Base-by-base conservation (phyloP, 73 alveolate species). In the Symbiodinium pilosum region DNA sequence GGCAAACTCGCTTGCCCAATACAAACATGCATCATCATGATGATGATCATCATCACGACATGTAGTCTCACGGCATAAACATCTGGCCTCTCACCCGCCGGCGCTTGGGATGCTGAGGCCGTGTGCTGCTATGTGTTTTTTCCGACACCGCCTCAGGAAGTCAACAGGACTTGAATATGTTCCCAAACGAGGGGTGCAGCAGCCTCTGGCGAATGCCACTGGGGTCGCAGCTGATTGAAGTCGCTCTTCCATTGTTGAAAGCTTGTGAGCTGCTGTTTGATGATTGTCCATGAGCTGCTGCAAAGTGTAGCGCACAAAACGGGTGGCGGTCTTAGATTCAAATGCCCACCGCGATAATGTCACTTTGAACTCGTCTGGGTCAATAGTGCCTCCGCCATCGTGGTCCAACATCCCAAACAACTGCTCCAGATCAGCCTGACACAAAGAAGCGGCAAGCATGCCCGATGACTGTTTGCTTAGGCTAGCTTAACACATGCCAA, bases 321-420 rank as follows among this genome's bases (percentile, higher is more conserved):
- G 88, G 38, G 77, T 91, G 28, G 87, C 41, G n/a, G 97, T 91
- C 97, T 91, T 91, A 3, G 97, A 83, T 12, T 91, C 97, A 54
- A 91, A 69, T 24, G 77, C 52, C 97, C 97, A 91, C 20, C 97
- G 44, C 56, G 97, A 42, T 51, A 91, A 56, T 26, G 97, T 91
- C n/a, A 68, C 89, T 52, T 91, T 91, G 32, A 91, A 91, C 81
- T 91, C 97, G 5, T 91, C 97, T 0, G 97, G 97, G 56, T 91
- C 97, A 39, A 91, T 91, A 77, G 97, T 91, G 52, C 97, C 97
- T 2, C 97, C 97, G 81, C 97, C 97, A 32, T 91, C 97, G 30
- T 69, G 34, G 88, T 91, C 97, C 97, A 91, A 32, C 97, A 91
- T 91, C 8, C 89, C 87, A 43, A 91, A 91, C n/a, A 91, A 88